These are phyloP conservation scores for Clathrospora elynae DNA, from an alignment of 2,329 filamentous ascomycete genomes.

Conservation along the genomic window DNA sequence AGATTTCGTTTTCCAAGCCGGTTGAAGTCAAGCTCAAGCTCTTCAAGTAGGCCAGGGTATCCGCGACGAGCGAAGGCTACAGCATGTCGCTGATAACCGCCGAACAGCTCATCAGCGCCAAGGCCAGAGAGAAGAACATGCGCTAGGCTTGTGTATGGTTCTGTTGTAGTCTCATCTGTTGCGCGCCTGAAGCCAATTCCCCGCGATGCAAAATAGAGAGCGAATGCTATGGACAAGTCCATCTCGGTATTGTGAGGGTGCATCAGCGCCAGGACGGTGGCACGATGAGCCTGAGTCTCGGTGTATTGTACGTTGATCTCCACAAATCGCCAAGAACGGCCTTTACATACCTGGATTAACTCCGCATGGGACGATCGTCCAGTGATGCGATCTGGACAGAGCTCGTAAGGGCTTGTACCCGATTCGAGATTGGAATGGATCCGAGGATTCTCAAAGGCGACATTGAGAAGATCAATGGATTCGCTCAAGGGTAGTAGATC, in stretches of 20 bases:
- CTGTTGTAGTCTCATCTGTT: constrained; percentile 31
- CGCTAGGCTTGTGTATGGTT: constrained; percentile 69
- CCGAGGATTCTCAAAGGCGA: constrained; percentile 94
- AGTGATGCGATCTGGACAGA: constrained; percentile 88
- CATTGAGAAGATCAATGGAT: constrained; percentile 86
- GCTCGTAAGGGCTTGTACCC: constrained; percentile 66
- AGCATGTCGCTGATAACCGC: constrained; percentile 84
- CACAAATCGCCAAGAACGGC: constrained; percentile 80
- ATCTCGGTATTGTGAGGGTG: constrained; percentile 96
- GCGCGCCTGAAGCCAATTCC: constrained; percentile 61
- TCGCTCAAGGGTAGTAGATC: constrained; percentile 72
- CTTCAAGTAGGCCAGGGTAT: constrained; percentile 73
- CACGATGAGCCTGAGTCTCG: constrained; percentile 71
- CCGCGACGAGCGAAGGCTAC: constrained; percentile 73
- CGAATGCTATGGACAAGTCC: constrained; percentile 92
- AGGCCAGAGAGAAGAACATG: constrained; percentile 89
- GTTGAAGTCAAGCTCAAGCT: constrained; percentile 82
- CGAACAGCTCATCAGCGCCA: constrained; percentile 95
- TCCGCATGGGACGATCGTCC: constrained; percentile 81
- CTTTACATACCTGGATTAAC: constrained; percentile 69
- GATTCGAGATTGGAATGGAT: constrained; percentile 50
- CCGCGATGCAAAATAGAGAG: constrained; percentile 91
- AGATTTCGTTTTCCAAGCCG: constrained; percentile 92
- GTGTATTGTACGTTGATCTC: constrained; percentile 81
- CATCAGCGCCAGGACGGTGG: constrained; percentile 76